Evolutionary conservation across 1,284 basidiomycete genomes (phyloP), one percentile per base, ranked within the genome.

Genomic region (Ganoderma multipileum): DNA sequence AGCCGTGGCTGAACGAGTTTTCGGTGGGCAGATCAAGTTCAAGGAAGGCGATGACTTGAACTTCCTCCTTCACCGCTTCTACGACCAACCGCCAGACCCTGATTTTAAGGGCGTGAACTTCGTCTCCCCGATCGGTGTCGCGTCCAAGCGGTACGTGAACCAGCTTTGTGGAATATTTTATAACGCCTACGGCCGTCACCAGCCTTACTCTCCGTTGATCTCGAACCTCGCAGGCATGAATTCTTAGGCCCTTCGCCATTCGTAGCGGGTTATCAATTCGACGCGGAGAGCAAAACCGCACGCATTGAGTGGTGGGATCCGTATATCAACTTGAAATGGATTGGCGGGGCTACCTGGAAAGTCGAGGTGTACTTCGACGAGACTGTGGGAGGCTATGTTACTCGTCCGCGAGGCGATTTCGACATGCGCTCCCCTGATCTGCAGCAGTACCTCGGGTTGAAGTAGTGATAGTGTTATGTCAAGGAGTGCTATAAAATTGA

Each of bases 241-340:
- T 68, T 61, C 36, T 47, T 71, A 23, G 69, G 69, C 5, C 69
- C 69, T 26, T 47, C 42, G 14, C 69, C 69, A 23, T 50, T 39
- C 61, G 64, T 71, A n/a, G 47, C 59, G 12, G 64, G 64, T 33
- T 71, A 50, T 42, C 66, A 61, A 30, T 64, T 68, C 64, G 44
- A 65, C 64, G 61, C 30, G 12, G 42, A 30, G 20, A 44, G 18
- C 39, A n/a, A 36, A 9, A 67, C 64, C 20, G 63, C 58, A 6
- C 64, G 62, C 58, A 64, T 71, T 30, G 69, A 71, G 62, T 71
- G 69, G 66, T 68, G 66, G 66, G 69, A 71, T 47, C 26, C 50
- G 14, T 67, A 67, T 60, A 44, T 61, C 18, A 9, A 59, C 9
- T 5, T 39, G 42, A 33, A 50, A n/a, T 70, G 69, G 69, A 65